Evolutionary conservation across 164 flowering plant species (phyloP), one percentile per base, ranked within the genome.

Genomic region (Tinospora cordifolia): DNA sequence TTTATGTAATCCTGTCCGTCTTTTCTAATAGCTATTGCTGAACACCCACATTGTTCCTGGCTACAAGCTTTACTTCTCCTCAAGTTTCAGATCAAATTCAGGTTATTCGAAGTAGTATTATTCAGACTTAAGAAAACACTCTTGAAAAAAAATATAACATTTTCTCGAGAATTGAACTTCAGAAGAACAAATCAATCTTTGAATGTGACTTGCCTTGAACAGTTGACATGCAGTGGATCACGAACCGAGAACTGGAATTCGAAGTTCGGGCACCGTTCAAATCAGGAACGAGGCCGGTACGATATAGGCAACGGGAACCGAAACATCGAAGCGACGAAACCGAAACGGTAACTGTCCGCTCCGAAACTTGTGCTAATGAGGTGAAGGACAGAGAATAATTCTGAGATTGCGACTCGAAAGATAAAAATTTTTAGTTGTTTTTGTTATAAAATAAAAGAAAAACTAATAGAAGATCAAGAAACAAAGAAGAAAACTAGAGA

Each of bases 171-270:
- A 30, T 30, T 30, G 4, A 30, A 30, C 36, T 30, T 3, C 26
- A 26, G 11, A 19, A 40, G n/a, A 65, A 39, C 38, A 17, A 58
- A 74, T 13, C 39, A 47, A n/a, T 27, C 6, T 36, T 4, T 47
- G 47, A 26, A 69, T 34, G 36, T 30, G 25, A 11, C 24, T 54
- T 24, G 73, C 82, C 84, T 67, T 77, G 6, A 59, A 65, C 75
- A n/a, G 81, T 17, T n/a, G 82, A 69, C 78, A 74, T 76, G 74
- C 83, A 84, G 25, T 60, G 80, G 65, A 84, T 41, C 36, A 66
- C 70, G 69, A 78, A 24, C 2, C 80, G 79, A 63, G 81, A 76
- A 46, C 54, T 71, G 22, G 71, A 66, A 69, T 47, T 75, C 60
- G 72, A 47, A 38, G 62, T 49, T n/a, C 76, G 72, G 46, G 72